Evolutionary conservation across 352 stramenopile genomes (phyloP).

Genomic region (Elongisporangium anandrum): DNA sequence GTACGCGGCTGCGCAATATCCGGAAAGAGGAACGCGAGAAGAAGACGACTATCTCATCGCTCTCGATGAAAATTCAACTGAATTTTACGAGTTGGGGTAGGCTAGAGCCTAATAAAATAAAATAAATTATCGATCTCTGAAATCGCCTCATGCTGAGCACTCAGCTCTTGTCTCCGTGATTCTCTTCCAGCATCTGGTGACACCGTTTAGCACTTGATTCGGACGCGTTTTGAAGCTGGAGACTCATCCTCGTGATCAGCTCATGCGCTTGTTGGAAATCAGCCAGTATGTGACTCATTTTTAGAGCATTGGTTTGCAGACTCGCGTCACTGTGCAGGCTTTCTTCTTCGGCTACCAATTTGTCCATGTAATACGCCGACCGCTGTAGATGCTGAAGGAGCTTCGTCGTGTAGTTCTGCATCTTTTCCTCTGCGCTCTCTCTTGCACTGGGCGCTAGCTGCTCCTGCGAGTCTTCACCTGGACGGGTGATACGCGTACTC

Average conservation of each 20-base stretch:
- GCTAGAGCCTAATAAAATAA: neutral
- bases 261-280: slow-evolving; percentile 36
- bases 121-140: neutral
- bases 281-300: slow-evolving; percentile 20
- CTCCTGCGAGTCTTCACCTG: slow-evolving; percentile 53
- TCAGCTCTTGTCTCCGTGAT: neutral
- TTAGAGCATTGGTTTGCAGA: slow-evolving; percentile 22
- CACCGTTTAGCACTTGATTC: slow-evolving; percentile 27
- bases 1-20: neutral
- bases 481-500: slow-evolving; percentile 33
- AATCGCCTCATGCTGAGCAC: neutral
- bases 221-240: slow-evolving; percentile 27
- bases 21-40: neutral
- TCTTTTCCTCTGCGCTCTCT: slow-evolving; percentile 32
- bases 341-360: slow-evolving; percentile 43
- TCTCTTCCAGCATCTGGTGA: slow-evolving; percentile 17
- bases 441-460: slow-evolving; percentile 7
- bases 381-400: slow-evolving; percentile 58
- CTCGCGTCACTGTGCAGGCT: slow-evolving; percentile 41
- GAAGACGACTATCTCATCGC: neutral
- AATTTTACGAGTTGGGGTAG: neutral
- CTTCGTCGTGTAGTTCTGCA: slow-evolving; percentile 45
- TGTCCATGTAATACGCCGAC: slow-evolving; percentile 59
- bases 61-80: neutral
- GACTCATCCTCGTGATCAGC: slow-evolving; percentile 29